Base-by-base conservation (phyloP, 1,284 basidiomycete species). In the Pseudozyma sp. region DNA sequence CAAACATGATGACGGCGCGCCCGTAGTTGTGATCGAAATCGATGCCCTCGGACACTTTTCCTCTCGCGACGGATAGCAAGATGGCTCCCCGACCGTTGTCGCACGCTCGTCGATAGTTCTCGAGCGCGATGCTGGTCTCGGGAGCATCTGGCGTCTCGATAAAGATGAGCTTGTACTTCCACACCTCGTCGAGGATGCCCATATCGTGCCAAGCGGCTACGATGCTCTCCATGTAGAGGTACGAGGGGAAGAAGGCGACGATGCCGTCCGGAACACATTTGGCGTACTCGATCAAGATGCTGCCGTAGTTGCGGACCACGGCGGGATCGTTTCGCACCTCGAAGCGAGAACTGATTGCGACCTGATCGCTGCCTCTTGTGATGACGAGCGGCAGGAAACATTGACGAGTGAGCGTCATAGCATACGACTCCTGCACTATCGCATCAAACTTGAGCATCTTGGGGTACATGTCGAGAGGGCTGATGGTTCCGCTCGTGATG, bases 201-300 rank as follows among this genome's bases (percentile, higher is more conserved):
- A 99, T 99, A 85, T 99, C 97, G 85, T 98, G 97, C 97, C 97
- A 99, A 13, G 97, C 97, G 3, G 94, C 94, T 19, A 99, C 97
- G 73, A 99, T 99, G 37, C 93, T 95, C 86, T 99, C 97, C 97
- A 99, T 99, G 86, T 99, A 99, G 30, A 99, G 89, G 86, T 99
- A 99, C 84, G 93, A 95, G 16, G 97, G 97, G 86, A 99, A 99
- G 89, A 99, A 99, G 8, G 95, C 96, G 35, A 98, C 97, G 68
- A 99, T 93, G n/a, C 97, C 97, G 85, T 99, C 97, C 7, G 97
- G 97, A 0, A 99, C 94, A 57, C 94, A 94, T 85, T 95, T 96
- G 85, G 93, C 93, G 86, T 97, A 97, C 85, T 99, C 97, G 80
- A 98, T 91, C 39, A 99, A 89, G 85, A 99, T 97, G 82, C 92